Base-by-base conservation (phyloP, 371 early-diverging fungal species). In the Mortierella sp. region DNA sequence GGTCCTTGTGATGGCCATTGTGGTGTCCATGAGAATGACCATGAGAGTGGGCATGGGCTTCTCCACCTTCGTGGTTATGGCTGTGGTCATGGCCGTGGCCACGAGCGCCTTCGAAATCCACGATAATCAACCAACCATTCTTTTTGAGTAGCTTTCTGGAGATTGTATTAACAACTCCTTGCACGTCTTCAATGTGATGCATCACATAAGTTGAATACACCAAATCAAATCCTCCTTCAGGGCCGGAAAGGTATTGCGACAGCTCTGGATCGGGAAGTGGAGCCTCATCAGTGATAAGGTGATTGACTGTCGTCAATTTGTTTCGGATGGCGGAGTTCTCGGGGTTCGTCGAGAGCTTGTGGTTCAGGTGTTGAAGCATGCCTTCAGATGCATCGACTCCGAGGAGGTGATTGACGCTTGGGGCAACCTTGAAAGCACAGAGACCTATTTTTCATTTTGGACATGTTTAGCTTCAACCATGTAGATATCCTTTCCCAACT, bases 151-250 rank as follows among this genome's bases (percentile, higher is more conserved):
- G 10, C 40, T 75, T 74, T 28, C 54, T 10, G 14, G 62, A 71
- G 5, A 79, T 2, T 0, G 69, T 61, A 35, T 71, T 35, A 24
- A 75, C 52, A 16, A 60, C 32, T 1, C 65, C 65, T n/a, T 70
- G 64, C 22, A 62, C 59, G 24, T 79, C 75, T 22, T 79, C 75
- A 52, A 79, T 74, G 64, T 79, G 80, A 22, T 79, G 80, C 80
- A 79, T 39, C 14, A 72, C 80, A 64, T 28, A 70, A 62, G 52
- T 74, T 12, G 75, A 67, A 11, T 57, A 71, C 6, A 75, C 68
- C 54, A 79, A 32, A 37, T 79, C 75, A 18, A 79, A 79, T 6
- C 78, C 78, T 0, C 60, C 64, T 0, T 73, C 24, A 8, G 59
- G 52, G 2, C 63, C 67, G 5, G 66, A 32, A 6, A 74, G 62